Evolutionary conservation across 148 eudicot genomes (phyloP).

Genomic region (Chenopodium quinoa): DNA sequence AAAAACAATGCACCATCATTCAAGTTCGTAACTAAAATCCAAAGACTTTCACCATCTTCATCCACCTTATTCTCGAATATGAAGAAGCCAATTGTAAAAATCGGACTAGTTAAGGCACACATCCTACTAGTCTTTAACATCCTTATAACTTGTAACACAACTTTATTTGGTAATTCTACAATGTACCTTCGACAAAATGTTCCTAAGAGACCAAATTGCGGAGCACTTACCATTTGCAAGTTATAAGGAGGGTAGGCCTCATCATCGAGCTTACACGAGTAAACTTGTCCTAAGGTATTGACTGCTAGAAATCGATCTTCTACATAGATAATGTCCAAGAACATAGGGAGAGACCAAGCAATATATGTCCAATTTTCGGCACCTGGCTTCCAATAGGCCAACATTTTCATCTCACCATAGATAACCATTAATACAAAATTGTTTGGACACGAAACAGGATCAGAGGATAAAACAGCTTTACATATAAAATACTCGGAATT

Average conservation of each 20-base stretch:
- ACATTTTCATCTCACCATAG: constrained; percentile 2
- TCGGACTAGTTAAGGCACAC: not conserved
- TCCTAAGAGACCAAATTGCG: not conserved
- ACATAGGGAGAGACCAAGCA: not conserved
- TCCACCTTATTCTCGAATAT: not conserved
- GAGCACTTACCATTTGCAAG: not conserved
- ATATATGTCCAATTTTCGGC: constrained; percentile 16
- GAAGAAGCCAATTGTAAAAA: constrained; percentile 1
- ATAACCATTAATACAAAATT: constrained; percentile 18
- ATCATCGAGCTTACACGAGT: constrained; percentile 9
- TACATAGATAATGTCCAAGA: constrained; percentile 12
- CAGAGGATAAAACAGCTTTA: constrained; percentile 20
- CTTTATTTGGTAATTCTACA: constrained; percentile 19
- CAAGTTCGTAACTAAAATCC: not conserved
- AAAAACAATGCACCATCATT: constrained; percentile 17
- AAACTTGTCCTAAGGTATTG: constrained; percentile 9
- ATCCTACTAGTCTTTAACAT: not conserved
- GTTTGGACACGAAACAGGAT: constrained; percentile 8
- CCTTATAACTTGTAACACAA: constrained; percentile 18
- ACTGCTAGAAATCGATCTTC: constrained; percentile 14
- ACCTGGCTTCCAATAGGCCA: constrained; percentile 23
- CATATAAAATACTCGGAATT: constrained; percentile 11
- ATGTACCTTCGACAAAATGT: constrained; percentile 13
- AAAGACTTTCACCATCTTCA: not conserved
- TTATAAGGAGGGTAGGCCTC: not conserved